Percentiles rank a stretch among this genome's conserved stretches.
phyloP scores from a whole-genome alignment of 768 basidiomycete species.

The Tulasnella sp. region DNA sequence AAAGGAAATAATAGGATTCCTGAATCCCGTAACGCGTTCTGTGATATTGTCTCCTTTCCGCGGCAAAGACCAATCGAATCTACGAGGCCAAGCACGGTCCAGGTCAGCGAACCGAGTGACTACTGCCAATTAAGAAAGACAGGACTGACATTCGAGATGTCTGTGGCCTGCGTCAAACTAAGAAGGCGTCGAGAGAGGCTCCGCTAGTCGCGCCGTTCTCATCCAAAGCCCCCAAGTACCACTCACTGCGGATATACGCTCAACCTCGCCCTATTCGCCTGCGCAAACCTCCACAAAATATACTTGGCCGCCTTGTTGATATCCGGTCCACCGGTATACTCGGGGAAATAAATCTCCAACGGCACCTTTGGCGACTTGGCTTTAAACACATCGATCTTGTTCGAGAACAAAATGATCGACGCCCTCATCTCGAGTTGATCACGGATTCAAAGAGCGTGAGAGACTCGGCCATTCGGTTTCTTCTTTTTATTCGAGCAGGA shows the following conservation, averaged over 20 bases:
- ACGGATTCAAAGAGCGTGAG: slow-evolving; percentile 67
- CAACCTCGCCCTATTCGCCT: slow-evolving; percentile 73
- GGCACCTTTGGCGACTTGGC: slow-evolving; percentile 40
- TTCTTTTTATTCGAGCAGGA: slow-evolving; percentile 53
- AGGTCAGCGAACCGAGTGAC: too few relatives aligned
- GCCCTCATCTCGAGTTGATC: too few relatives aligned
- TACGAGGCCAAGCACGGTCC: not conserved
- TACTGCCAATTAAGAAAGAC: too few relatives aligned
- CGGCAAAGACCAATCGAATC: slow-evolving; percentile 65
- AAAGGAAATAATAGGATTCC: slow-evolving; percentile 52
- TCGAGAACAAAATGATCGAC: slow-evolving; percentile 39
- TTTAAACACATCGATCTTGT: slow-evolving; percentile 41
- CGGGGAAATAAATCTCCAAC: slow-evolving; percentile 40
- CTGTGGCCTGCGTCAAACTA: slow-evolving; percentile 84
- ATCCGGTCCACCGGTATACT: slow-evolving; percentile 41
- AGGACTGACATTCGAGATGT: slow-evolving; percentile 64
- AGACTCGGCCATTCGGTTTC: slow-evolving; percentile 70
- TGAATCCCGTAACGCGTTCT: slow-evolving; percentile 78
- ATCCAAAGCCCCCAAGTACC: too few relatives aligned
- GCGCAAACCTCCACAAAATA: slow-evolving; percentile 92
- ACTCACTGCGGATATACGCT: slow-evolving; percentile 88
- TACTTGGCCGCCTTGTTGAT: slow-evolving; percentile 87
- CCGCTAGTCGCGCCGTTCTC: too few relatives aligned
- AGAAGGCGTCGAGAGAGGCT: not conserved
- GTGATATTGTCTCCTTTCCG: slow-evolving; percentile 87